phyloP scores from a whole-genome alignment of 2,329 filamentous ascomycete genomes.

The Pseudogymnoascus sp. region DNA sequence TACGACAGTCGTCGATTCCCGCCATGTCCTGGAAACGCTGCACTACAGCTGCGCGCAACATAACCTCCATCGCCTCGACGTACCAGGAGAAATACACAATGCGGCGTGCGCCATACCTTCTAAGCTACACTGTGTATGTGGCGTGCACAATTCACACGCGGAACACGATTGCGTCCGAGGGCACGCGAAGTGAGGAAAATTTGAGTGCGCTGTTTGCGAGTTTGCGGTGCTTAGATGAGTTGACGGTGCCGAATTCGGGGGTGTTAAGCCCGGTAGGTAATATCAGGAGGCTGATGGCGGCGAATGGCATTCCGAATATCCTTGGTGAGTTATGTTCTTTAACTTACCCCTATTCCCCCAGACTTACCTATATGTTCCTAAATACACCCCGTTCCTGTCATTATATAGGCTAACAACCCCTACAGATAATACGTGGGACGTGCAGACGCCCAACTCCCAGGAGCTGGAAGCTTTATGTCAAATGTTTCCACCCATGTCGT shows the following conservation, averaged over 20 bases:
- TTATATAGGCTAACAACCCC: not conserved
- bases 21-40: constrained; percentile 30
- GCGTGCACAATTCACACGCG: constrained; percentile 37
- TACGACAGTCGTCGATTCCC: constrained; percentile 22
- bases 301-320: constrained; percentile 4
- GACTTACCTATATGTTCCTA: not conserved
- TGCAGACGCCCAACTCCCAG: not conserved
- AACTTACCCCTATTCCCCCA: not conserved
- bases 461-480: not conserved
- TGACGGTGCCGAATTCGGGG: constrained; percentile 28
- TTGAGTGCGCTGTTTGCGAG: constrained; percentile 25
- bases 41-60: constrained; percentile 31
- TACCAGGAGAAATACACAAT: constrained; percentile 37
- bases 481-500: not conserved
- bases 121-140: constrained; percentile 38
- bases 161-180: constrained; percentile 29
- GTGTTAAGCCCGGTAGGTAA: constrained; percentile 14
- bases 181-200: constrained; percentile 21
- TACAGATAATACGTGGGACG: not conserved
- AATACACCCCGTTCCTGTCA: not conserved
- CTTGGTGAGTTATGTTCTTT: not conserved
- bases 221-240: constrained; percentile 29
- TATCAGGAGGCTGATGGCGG: constrained; percentile 11
- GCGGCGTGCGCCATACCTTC: constrained; percentile 35
- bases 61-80: constrained; percentile 30